Evolutionary conservation across 2,329 filamentous ascomycete genomes (phyloP).

Genomic region (Nothopassalora personata): DNA sequence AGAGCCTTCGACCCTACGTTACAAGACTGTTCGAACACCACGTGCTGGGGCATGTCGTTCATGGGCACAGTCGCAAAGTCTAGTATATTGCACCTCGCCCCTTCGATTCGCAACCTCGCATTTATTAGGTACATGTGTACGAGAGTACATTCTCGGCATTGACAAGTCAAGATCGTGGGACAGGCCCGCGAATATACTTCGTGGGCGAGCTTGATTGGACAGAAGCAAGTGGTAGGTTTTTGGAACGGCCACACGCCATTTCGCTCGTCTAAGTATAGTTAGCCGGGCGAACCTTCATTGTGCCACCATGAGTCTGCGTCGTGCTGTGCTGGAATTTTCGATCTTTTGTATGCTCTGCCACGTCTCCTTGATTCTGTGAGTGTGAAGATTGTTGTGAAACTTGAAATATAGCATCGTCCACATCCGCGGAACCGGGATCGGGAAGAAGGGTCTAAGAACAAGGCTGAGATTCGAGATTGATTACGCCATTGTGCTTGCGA

Average conservation of each 20-base stretch:
- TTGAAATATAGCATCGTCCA: background rate
- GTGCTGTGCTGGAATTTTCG: background rate
- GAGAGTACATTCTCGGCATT: background rate
- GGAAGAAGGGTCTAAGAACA: background rate
- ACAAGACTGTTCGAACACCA: background rate
- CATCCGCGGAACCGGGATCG: background rate
- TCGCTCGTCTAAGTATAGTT: background rate
- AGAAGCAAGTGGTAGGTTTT: background rate
- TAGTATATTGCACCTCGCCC: background rate
- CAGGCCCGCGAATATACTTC: background rate
- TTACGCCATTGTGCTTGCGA: background rate
- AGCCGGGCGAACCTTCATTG: background rate
- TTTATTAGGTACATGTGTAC: background rate
- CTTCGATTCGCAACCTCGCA: background rate
- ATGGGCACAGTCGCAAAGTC: background rate
- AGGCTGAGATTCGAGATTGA: background rate
- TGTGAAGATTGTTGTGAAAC: background rate
- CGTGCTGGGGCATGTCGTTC: background rate
- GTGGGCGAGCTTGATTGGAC: background rate
- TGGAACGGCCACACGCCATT: background rate
- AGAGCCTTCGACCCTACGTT: no score
- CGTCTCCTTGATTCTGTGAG: no score
- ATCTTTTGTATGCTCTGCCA: no score
- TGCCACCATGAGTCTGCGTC: background rate
- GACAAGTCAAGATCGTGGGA: background rate